Conservation (phyloP, 2,329 filamentous ascomycete species). For the Blastomyces emzantsi region DNA sequence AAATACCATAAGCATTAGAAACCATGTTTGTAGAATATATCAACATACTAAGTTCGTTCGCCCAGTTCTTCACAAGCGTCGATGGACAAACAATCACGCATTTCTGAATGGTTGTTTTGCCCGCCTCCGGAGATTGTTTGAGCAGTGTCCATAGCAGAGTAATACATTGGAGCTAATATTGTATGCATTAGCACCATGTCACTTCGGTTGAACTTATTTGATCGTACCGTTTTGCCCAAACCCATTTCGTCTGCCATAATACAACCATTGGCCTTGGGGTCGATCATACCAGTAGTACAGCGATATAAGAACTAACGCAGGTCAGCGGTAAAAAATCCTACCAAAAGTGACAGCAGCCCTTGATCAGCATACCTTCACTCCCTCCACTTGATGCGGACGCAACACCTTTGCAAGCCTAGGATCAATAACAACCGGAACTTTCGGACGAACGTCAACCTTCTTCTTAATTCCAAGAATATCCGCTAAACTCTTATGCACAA, state of each 20-base stretch:
- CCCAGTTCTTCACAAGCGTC: conserved; percentile 95
- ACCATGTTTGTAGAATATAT: background rate
- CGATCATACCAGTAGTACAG: conserved; percentile 91
- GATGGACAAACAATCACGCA: conserved; percentile 95
- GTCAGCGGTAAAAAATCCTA: conserved; percentile 17
- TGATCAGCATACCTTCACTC: conserved; percentile 58
- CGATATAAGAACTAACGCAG: conserved; percentile 67
- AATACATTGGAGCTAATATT: conserved; percentile 71
- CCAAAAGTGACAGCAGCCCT: background rate
- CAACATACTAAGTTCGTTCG: conserved; percentile 65
- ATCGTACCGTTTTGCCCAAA: conserved; percentile 69
- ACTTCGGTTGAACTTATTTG: conserved; percentile 14
- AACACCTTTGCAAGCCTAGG: conserved; percentile 80
- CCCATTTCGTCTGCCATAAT: conserved; percentile 99
- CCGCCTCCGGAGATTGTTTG: conserved; percentile 93
- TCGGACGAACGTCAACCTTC: conserved; percentile 69
- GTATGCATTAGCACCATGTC: conserved; percentile 18
- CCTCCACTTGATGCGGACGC: conserved; percentile 93
- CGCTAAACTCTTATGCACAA: conserved; percentile 89
- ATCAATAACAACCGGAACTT: conserved; percentile 96
- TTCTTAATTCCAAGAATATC: conserved; percentile 95
- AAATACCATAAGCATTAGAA: background rate
- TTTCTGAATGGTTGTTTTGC: conserved; percentile 88
- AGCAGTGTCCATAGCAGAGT: conserved; percentile 92
- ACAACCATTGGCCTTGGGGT: conserved; percentile 87